Base-by-base conservation (phyloP, 345 rosid species). In the Erucastrum elatum region DNA sequence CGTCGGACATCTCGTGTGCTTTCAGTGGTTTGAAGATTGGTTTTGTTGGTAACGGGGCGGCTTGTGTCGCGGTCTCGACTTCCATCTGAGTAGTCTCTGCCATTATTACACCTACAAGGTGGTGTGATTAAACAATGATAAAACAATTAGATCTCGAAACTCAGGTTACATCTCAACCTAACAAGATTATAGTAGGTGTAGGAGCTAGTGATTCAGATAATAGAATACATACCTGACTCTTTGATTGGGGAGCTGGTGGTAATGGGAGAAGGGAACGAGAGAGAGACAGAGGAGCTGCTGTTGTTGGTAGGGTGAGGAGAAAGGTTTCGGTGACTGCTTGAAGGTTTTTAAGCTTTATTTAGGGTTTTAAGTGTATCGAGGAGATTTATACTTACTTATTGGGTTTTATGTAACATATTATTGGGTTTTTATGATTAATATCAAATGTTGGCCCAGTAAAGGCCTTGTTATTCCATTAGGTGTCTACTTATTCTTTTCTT, bases 1-100 rank as follows among this genome's bases (percentile, higher is more conserved):
- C 96, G 58, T 89, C 96, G 8, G 94, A 88, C 91, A 91, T 90
- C 82, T 91, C 98, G 29, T 94, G 98, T 26, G 96, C 91, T 83
- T 82, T 90, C 80, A 94, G 79, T 2, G 97, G 91, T 80, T 72
- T 83, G 64, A 94, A 91, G 51, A 71, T 74, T 1, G 91, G 98
- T 75, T 94, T 91, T 2, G 80, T n/a, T 0, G 96, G 95, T 68
- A 87, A 74, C 6, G 82, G 2, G 21, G 3, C 70, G 15, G 77
- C 7, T 44, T 29, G 58, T 5, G 81, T 49, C 46, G 77, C 75
- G 3, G 71, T 64, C 74, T 87, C 91, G 31, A 87, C 62, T 49
- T 87, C 95, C 94, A 90, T 93, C 68, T 82, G 64, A 16, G 78
- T 65, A 16, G 76, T 3, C 26, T 77, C 81, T 17, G 76, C 76